Base-by-base conservation (phyloP, 192 early-diverging fungal species). In the Coemansia sp. region DNA sequence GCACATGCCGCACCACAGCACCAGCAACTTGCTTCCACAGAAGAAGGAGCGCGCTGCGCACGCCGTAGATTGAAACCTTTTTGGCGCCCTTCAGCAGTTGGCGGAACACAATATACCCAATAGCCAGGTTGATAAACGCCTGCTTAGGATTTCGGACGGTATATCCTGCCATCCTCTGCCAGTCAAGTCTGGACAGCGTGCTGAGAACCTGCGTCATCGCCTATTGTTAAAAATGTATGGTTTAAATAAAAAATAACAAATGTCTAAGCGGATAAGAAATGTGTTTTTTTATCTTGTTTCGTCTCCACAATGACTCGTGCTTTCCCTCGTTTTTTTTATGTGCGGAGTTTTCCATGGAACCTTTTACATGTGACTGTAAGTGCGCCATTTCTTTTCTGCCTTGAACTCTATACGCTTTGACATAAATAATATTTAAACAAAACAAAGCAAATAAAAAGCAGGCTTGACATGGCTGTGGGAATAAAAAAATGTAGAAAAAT, bases 141-240 rank as follows among this genome's bases (percentile, higher is more conserved):
- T 76, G 81, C 54, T 74, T 72, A 31, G 81, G 81, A 36, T 78
- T 77, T 17, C 51, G 60, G 66, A 65, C 55, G 0, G 73, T 63
- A 55, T 70, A 78, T 7, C 67, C 28, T 5, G 67, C 72, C 63
- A 75, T 69, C 16, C 69, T 31, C 58, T 72, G 69, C 75, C 76
- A 83, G 70, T 83, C 69, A 28, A 83, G 29, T 40, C 36, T 72
- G 67, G 73, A 66, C 31, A 81, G 70, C n/a, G 79, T 76, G 67
- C 79, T 76, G 40, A 81, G 68, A 11, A 72, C 71, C 60, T 76
- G 67, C 4, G 73, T 34, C 79, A 81, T 81, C 16, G 42, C 16
- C 42, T 2, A 11, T 20, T 20, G 12, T 30, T 25, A 12, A 31
- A 4, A 14, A 29, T 45, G 5, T 45, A 16, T 45, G 42, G 11